These are phyloP conservation scores for Pythium aristosporum DNA, from an alignment of 352 stramenopile species.

Conservation along the genomic window DNA sequence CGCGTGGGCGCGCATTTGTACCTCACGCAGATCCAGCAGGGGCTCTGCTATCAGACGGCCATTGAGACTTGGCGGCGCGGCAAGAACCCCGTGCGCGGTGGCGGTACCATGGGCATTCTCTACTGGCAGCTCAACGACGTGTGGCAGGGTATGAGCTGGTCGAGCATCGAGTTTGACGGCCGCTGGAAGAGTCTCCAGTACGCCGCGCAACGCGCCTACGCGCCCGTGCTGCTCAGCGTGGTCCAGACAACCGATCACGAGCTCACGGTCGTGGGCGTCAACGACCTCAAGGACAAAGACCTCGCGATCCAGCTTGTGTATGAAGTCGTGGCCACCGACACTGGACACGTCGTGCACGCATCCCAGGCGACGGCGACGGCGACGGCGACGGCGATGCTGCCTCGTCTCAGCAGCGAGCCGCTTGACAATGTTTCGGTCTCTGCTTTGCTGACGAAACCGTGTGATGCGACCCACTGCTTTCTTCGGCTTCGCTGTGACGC, in stretches of 20 bases:
- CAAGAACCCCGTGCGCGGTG: conserved; percentile 39
- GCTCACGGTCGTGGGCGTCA: conserved; percentile 12
- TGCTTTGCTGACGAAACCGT: conserved; percentile 31
- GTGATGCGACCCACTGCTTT: conserved; percentile 53
- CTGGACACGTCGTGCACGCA: conserved; percentile 6
- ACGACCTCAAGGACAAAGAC: conserved; percentile 12
- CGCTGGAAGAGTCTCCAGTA: conserved; percentile 85
- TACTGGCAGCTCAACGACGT: conserved; percentile 92
- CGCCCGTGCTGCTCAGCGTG: conserved; percentile 60
- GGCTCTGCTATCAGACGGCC: conserved; percentile 74
- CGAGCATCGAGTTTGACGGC: conserved; percentile 78
- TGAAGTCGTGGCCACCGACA: conserved; percentile 12
- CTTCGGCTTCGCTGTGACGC: conserved; percentile 38
- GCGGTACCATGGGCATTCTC: conserved; percentile 76
- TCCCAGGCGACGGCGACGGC: not conserved
- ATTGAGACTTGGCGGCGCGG: conserved; percentile 70
- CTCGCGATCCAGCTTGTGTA: conserved; percentile 10
- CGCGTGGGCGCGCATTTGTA: conserved; percentile 68
- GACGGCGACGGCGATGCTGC: no score
- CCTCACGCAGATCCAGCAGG: conserved; percentile 77
- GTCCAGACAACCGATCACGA: conserved; percentile 19
- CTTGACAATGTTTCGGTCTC: conserved; percentile 7
- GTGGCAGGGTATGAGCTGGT: conserved; percentile 86
- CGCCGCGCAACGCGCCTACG: conserved; percentile 63
- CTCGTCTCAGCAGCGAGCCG: conserved; percentile 8